Base-by-base conservation (phyloP, 768 basidiomycete species). In the Chiua virens region DNA sequence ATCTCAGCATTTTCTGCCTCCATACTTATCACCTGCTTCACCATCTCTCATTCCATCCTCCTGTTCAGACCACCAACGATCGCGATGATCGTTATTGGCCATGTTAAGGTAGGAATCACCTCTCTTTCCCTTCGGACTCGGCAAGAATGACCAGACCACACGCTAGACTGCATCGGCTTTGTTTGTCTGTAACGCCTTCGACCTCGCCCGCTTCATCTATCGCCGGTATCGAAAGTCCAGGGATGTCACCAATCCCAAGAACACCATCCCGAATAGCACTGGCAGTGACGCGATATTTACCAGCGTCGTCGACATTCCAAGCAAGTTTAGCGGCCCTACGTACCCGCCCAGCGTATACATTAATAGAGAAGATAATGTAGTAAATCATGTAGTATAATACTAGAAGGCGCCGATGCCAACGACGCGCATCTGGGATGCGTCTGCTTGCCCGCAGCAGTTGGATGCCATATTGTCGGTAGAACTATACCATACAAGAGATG, bases 11-110 rank as follows among this genome's bases (percentile, higher is more conserved):
- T 66, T 42, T 64, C 59, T 5, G 58, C 64, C 9, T 59, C 56
- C 3, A 35, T 66, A 3, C 53, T 66, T 32, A 68, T 55, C 40
- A 53, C 49, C 1, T 52, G n/a, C 6, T 18, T 61, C 14, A 60
- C 64, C 4, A 64, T 66, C 36, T 38, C 56, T 21, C 60, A 63
- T 35, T 66, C 64, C 1, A 8, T 39, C 23, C 55, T 68, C 43
- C 56, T 66, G 17, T 50, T 68, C 3, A 15, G 52, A 17, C 34
- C 21, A 8, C 8, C 48, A 3, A 32, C 48, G 1, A 52, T 25
- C 20, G 2, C 8, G 5, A 53, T 66, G 15, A 0, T 61, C 7
- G 27, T 55, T 28, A 52, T 68, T 20, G 66, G 52, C 15, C 64
- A 66, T 30, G 17, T 51, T 14, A 68, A 68, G 64, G 64, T 61